Evolutionary conservation across 2,329 filamentous ascomycete species (phyloP).

Genomic region (Clonostachys rosea): DNA sequence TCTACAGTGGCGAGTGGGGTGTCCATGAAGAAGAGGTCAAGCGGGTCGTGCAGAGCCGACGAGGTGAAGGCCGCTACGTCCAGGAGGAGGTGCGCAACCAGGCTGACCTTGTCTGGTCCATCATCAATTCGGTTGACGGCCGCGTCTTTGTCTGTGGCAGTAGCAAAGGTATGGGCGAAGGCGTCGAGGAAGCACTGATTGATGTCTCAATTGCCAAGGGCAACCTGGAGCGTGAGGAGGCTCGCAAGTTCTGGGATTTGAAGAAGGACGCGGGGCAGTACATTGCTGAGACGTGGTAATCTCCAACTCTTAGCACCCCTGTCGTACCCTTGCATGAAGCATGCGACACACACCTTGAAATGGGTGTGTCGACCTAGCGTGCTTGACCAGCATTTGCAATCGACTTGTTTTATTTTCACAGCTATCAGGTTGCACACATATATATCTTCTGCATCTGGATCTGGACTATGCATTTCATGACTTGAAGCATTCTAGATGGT

Average conservation of each 20-base stretch:
- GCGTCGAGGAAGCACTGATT: constrained; percentile 81
- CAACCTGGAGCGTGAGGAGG: constrained; percentile 76
- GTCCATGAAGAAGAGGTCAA: constrained; percentile 86
- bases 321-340: too few relatives aligned
- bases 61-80: constrained; percentile 82
- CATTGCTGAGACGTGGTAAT: constrained; percentile 76
- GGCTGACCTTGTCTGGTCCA: constrained; percentile 96
- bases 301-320: too few relatives aligned
- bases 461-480: too few relatives aligned
- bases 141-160: constrained; percentile 95
- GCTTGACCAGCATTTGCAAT: too few relatives aligned
- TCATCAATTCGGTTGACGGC: constrained; percentile 93
- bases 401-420: too few relatives aligned
- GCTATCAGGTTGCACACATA: too few relatives aligned
- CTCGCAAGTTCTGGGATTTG: constrained; percentile 80
- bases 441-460: too few relatives aligned
- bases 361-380: too few relatives aligned
- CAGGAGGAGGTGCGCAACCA: constrained; percentile 92
- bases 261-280: constrained; percentile 95
- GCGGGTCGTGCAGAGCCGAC: constrained; percentile 72
- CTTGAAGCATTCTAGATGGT: too few relatives aligned
- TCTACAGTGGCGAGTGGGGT: constrained; percentile 95
- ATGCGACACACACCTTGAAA: too few relatives aligned
- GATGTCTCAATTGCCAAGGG: constrained; percentile 93
- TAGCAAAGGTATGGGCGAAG: constrained; percentile 95